phyloP scores from a whole-genome alignment of 129 eudicot genomes.

The Artemisia argyi region DNA sequence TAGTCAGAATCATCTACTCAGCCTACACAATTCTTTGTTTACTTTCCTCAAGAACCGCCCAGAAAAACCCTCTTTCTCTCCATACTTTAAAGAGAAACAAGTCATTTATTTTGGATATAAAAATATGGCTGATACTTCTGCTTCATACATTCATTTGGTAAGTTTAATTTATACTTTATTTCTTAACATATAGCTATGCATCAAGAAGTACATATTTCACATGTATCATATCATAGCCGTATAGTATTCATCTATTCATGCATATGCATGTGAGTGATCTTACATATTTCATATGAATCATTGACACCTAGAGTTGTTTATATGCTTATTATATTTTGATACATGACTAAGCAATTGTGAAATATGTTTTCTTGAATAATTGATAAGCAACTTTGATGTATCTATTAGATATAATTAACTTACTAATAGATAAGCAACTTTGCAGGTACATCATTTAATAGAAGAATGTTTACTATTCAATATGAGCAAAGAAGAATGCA shows the following conservation, averaged over 20 bases:
- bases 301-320: neutral
- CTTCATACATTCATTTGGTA: conserved; percentile 69
- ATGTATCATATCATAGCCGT: neutral
- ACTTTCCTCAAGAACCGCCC: conserved; percentile 18
- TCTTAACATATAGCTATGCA: conserved; percentile 5
- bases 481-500: conserved; percentile 73
- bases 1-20: conserved; percentile 24
- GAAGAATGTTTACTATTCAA: conserved; percentile 68
- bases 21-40: conserved; percentile 13
- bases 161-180: neutral
- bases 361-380: too few relatives aligned
- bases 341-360: too few relatives aligned
- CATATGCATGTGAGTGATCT: conserved; percentile 6
- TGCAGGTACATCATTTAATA: conserved; percentile 68
- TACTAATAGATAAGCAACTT: neutral
- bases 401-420: neutral
- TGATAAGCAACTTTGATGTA: too few relatives aligned
- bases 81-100: conserved; percentile 14
- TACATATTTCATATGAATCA: neutral
- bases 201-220: neutral
- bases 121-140: conserved; percentile 56
- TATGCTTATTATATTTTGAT: too few relatives aligned
- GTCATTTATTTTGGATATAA: neutral
- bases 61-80: conserved; percentile 9
- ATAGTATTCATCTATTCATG: neutral